Conservation (phyloP, 1,284 basidiomycete species). For the Trichosporon ovoides region DNA sequence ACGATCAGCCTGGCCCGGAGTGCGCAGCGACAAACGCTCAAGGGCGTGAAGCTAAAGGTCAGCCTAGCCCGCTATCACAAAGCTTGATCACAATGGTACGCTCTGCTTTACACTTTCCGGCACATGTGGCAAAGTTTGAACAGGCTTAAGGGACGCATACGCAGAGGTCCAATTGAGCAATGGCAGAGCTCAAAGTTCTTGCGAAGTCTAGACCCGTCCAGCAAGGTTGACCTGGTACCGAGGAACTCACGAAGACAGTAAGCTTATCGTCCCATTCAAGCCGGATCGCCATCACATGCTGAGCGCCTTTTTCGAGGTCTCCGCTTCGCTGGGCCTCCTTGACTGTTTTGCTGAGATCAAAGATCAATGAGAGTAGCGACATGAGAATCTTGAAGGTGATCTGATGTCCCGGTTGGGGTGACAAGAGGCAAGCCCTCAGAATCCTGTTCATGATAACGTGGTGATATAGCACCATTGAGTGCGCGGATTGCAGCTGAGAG, state of each 20-base stretch:
- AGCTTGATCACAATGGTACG: not conserved
- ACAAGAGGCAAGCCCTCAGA: slow-evolving; percentile 68
- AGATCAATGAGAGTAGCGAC: slow-evolving; percentile 60
- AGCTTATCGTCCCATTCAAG: slow-evolving; percentile 58
- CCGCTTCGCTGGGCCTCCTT: slow-evolving; percentile 57
- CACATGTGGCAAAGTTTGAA: not conserved
- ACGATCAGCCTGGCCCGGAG: slow-evolving; percentile 7
- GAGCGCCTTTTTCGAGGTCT: slow-evolving; percentile 55
- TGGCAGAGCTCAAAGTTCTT: no score
- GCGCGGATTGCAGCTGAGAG: slow-evolving; percentile 57
- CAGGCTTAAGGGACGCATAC: not conserved
- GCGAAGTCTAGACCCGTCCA: not conserved
- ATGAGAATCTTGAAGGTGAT: slow-evolving; percentile 60
- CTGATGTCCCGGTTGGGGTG: slow-evolving; percentile 59
- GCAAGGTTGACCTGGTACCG: not conserved
- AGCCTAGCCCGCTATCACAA: not conserved
- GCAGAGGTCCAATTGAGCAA: no score
- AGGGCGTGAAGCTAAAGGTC: slow-evolving; percentile 35
- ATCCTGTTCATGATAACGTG: slow-evolving; percentile 68
- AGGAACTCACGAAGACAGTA: slow-evolving; percentile 57
- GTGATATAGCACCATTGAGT: slow-evolving; percentile 65
- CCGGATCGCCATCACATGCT: slow-evolving; percentile 56
- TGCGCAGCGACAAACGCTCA: slow-evolving; percentile 36
- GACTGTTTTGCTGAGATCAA: slow-evolving; percentile 65
- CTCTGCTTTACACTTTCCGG: not conserved